Base-by-base conservation (phyloP, 768 basidiomycete species). In the Mrakia gelida region DNA sequence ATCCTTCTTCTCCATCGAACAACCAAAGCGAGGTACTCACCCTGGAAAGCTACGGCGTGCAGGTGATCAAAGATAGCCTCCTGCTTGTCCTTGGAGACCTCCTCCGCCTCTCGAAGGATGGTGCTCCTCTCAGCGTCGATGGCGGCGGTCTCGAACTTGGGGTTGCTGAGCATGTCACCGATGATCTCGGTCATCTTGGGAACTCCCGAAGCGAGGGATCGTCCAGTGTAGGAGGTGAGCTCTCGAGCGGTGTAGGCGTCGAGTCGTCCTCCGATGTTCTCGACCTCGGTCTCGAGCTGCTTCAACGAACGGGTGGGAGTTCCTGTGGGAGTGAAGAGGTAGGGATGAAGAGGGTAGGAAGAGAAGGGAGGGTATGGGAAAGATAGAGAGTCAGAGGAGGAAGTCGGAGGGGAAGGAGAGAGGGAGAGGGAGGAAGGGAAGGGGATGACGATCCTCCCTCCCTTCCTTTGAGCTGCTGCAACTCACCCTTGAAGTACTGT, bases 51-150 rank as follows among this genome's bases (percentile, higher is more conserved):
- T 80, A 98, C 91, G 65, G 96, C 88, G 85, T 99, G 97, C 78
- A 99, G 86, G 84, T 99, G 97, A 86, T 98, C 97, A 82, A 99
- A 98, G 13, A 98, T 94, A 82, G 98, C 95, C 85, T 98, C 97
- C 87, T 98, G 95, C 73, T 92, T 86, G 87, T 97, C 95, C 87
- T 98, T 98, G 86, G 97, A 95, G 43, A 98, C 97, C 87, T 98
- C 97, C 87, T 98, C 93, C 86, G 97, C 95, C 85, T 99, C 97
- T 80, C 97, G 88, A 75, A 98, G 85, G 81, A 98, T 98, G 61
- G 98, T 95, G 84, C 95, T 94, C 63, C 95, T 90, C 87, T 98
- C 97, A 80, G 95, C 88, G 86, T 98, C 97, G 81, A 99, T 90
- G 0, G 95, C 95, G 38, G 87, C 80, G 73, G 84, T 85, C 83